phyloP scores from a whole-genome alignment of 441 rosid genomes.

The Breynia disticha region DNA sequence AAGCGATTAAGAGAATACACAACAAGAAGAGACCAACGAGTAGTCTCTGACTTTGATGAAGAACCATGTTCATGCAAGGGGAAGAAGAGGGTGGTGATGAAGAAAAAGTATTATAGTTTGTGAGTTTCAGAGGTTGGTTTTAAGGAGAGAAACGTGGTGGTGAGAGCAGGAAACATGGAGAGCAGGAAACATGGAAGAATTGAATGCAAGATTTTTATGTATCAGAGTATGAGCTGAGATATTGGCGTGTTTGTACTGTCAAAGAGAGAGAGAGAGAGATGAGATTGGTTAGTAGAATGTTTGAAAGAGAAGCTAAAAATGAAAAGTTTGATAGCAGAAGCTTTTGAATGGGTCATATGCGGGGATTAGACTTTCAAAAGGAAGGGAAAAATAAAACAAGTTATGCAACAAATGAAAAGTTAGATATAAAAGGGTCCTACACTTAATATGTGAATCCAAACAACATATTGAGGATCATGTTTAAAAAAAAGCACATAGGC shows the following conservation, averaged over 20 bases:
- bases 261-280: conserved; percentile 12
- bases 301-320: conserved; percentile 16
- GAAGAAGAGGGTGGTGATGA: conserved; percentile 1
- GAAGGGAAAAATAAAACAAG: not conserved
- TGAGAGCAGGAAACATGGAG: conserved; percentile 9
- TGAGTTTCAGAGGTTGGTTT: conserved; percentile 3
- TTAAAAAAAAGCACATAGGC: too few relatives aligned
- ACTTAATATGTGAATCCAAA: too few relatives aligned
- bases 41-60: conserved; percentile 18
- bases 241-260: not conserved
- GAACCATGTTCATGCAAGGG: conserved; percentile 15
- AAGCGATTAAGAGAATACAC: conserved; percentile 23
- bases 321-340: conserved; percentile 8
- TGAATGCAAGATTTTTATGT: not conserved
- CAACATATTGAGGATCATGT: too few relatives aligned
- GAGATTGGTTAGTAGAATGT: conserved; percentile 12
- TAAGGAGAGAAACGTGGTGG: conserved; percentile 5
- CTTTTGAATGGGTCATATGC: conserved; percentile 20
- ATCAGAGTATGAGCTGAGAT: not conserved
- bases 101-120: not conserved
- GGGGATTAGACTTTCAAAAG: not conserved
- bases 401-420: too few relatives aligned
- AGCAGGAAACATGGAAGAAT: conserved; percentile 10
- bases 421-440: too few relatives aligned
- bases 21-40: conserved; percentile 18